Percentiles rank a stretch among this genome's conserved stretches.
Evolutionary conservation across 2,329 filamentous ascomycete species (phyloP).

Genomic region (Juglanconis juglandina): DNA sequence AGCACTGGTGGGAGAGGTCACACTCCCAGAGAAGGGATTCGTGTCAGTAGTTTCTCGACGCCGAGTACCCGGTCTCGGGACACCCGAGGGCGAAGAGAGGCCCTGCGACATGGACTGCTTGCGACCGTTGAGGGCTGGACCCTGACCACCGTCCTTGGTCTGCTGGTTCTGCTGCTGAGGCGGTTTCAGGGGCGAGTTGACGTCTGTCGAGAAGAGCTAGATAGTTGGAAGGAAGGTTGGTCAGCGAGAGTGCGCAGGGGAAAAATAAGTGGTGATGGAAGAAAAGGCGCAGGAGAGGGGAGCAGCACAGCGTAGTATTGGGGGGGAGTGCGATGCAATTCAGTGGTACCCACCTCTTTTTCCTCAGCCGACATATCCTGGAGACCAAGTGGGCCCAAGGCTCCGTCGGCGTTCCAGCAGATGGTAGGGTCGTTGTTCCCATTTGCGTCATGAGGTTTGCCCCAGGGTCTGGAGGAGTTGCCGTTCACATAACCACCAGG

Average conservation of each 20-base stretch:
- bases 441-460: slow-evolving; percentile 71
- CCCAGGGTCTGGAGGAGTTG: slow-evolving; percentile 64
- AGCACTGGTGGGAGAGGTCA: slow-evolving; percentile 55
- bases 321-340: background rate
- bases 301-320: background rate
- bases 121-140: slow-evolving; percentile 62
- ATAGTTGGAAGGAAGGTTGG: slow-evolving; percentile 8
- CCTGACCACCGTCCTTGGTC: slow-evolving; percentile 61
- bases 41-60: slow-evolving; percentile 77
- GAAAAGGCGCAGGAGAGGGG: slow-evolving; percentile 8
- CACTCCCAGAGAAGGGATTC: slow-evolving; percentile 56
- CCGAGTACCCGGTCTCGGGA: slow-evolving; percentile 69
- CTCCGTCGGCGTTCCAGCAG: slow-evolving; percentile 80
- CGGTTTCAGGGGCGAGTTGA: slow-evolving; percentile 91
- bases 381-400: slow-evolving; percentile 67
- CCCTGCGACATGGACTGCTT: slow-evolving; percentile 81
- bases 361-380: slow-evolving; percentile 65
- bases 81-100: slow-evolving; percentile 68
- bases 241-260: slow-evolving; percentile 21
- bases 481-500: slow-evolving; percentile 66
- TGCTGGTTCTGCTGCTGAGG: slow-evolving; percentile 42
- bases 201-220: slow-evolving; percentile 76
- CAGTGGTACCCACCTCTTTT: slow-evolving; percentile 47
- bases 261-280: background rate
- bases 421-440: slow-evolving; percentile 78